Percentiles rank a stretch among this genome's conserved stretches.
phyloP scores from a whole-genome alignment of 345 rosid species.

The Hibiscus mutabilis region DNA sequence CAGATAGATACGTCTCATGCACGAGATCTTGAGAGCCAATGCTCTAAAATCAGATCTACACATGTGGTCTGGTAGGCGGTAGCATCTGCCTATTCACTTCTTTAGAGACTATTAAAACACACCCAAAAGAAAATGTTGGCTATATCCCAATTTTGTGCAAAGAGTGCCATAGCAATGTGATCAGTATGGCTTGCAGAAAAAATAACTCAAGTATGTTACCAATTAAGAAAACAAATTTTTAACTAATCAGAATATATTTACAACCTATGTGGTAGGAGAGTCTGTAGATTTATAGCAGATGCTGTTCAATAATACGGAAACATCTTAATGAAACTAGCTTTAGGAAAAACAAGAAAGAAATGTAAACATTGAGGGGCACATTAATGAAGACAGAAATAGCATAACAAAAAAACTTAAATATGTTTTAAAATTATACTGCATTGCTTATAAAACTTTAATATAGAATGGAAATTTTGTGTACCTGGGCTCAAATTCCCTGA shows the following conservation, averaged over 20 bases:
- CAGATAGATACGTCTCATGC: neutral
- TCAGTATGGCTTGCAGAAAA: neutral
- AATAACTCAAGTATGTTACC: neutral
- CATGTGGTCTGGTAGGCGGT: neutral
- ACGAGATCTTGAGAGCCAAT: neutral
- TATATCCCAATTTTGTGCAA: neutral
- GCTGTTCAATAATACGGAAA: neutral
- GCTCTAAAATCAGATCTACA: neutral
- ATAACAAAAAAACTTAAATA: neutral
- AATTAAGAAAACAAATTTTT: neutral
- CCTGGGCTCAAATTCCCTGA: slow-evolving; percentile 97
- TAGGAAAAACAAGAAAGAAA: neutral
- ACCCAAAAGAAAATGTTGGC: neutral
- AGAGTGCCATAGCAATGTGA: neutral
- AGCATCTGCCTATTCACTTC: neutral
- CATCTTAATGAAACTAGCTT: neutral
- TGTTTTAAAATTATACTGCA: neutral
- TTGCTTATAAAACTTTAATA: neutral
- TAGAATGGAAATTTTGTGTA: slow-evolving; percentile 20
- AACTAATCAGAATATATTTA: slow-evolving; percentile 1
- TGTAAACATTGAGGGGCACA: neutral
- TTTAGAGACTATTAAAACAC: neutral
- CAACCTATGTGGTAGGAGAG: neutral
- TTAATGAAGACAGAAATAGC: neutral
- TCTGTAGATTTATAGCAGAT: neutral